Evolutionary conservation across 2,329 filamentous ascomycete species (phyloP).

Genomic region (Aureobasidium subglaciale): DNA sequence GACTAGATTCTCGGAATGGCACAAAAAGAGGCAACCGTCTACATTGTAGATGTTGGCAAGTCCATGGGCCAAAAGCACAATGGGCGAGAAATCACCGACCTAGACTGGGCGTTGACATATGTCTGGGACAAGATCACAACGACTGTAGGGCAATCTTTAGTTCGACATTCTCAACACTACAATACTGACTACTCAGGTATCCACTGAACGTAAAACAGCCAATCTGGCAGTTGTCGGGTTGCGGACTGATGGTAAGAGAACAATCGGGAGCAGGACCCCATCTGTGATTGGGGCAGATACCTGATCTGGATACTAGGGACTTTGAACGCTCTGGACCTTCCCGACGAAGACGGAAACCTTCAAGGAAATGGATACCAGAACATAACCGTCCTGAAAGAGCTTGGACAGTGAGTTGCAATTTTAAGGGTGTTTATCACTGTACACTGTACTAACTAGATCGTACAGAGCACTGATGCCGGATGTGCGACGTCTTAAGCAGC

Average conservation of each 20-base stretch:
- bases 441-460: not conserved
- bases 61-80: conserved; percentile 71
- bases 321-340: conserved; percentile 56
- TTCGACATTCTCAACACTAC: not conserved
- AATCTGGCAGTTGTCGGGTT: conserved; percentile 75
- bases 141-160: conserved; percentile 47
- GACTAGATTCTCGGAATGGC: conserved; percentile 54
- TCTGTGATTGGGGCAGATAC: not conserved
- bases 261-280: not conserved
- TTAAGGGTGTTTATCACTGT: not conserved
- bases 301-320: conserved; percentile 44
- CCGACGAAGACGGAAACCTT: conserved; percentile 47
- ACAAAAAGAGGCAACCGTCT: conserved; percentile 86
- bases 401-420: conserved; percentile 51
- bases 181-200: conserved; percentile 36
- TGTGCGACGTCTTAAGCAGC: conserved; percentile 56
- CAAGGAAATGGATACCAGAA: conserved; percentile 44
- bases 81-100: conserved; percentile 68
- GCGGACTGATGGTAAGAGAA: conserved; percentile 57
- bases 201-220: conserved; percentile 66
- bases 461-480: conserved; percentile 58
- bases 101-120: conserved; percentile 86
- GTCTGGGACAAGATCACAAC: conserved; percentile 88
- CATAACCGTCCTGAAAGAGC: conserved; percentile 62
- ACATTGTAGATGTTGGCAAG: conserved; percentile 78